Evolutionary conservation across 768 basidiomycete species (phyloP).

Genomic region (Leccinellum rugosiceps): DNA sequence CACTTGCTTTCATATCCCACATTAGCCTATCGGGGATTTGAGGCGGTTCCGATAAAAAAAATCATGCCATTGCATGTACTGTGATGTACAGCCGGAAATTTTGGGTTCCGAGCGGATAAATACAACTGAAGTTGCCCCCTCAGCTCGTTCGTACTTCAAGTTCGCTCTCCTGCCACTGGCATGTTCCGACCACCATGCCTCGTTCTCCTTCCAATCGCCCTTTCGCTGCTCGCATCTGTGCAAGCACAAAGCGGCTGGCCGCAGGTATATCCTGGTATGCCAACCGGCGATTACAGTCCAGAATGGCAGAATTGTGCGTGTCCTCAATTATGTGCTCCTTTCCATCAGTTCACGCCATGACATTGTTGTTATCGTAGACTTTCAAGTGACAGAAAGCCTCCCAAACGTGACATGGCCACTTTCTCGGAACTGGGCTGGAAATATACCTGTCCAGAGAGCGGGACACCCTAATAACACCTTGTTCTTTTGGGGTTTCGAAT

Average conservation of each 20-base stretch:
- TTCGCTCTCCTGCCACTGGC: background rate
- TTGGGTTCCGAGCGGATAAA: background rate
- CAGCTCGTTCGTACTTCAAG: background rate
- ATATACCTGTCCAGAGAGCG: slow-evolving; percentile 54
- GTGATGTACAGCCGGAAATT: background rate
- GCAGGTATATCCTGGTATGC: slow-evolving; percentile 40
- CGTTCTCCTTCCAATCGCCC: background rate
- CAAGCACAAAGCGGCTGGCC: background rate
- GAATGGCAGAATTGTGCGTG: slow-evolving; percentile 62
- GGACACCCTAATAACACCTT: slow-evolving; percentile 64
- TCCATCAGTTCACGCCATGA: background rate
- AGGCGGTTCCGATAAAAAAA: too few species aligned
- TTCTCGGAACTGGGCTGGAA: slow-evolving; percentile 57
- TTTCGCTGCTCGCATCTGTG: background rate
- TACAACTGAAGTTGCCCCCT: background rate
- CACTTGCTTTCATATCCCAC: background rate
- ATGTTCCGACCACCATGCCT: background rate
- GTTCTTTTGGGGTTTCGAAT: slow-evolving; percentile 65
- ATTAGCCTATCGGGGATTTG: too few species aligned
- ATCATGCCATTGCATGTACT: too few species aligned
- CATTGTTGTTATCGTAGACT: slow-evolving; percentile 42
- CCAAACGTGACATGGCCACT: slow-evolving; percentile 58
- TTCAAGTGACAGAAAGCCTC: slow-evolving; percentile 49
- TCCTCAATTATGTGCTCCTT: background rate
- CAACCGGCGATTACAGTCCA: slow-evolving; percentile 45